A percentile compares a stretch with the other conserved stretches of the same genome.
These are phyloP conservation scores for Plasmodium inui DNA, from an alignment of 169 alveolate genomes.

Conservation along the genomic window DNA sequence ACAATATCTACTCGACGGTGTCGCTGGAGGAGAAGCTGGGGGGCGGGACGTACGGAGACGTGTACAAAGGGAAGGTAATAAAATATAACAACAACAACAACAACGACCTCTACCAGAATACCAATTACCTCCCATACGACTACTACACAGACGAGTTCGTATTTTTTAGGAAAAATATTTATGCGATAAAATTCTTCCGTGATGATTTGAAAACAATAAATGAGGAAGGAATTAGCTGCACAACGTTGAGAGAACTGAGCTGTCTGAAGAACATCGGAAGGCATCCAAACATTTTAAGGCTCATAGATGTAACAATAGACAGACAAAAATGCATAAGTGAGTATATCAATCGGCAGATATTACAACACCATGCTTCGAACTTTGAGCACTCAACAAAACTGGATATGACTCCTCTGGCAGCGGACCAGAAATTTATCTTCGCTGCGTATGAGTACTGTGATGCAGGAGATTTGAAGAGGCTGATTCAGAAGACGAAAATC, in stretches of 20 bases:
- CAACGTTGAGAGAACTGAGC: slow-evolving; percentile 90
- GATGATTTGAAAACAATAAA: slow-evolving; percentile 89
- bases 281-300: slow-evolving; percentile 84
- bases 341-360: slow-evolving; percentile 58
- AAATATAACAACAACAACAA: slow-evolving; percentile 36
- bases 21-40: slow-evolving; percentile 87
- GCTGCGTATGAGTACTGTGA: slow-evolving; percentile 90
- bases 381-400: slow-evolving; percentile 44
- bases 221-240: slow-evolving; percentile 91
- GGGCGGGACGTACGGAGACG: slow-evolving; percentile 94
- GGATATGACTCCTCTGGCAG: slow-evolving; percentile 55
- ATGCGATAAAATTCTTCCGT: slow-evolving; percentile 88
- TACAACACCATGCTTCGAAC: slow-evolving; percentile 66
- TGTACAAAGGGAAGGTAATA: slow-evolving; percentile 83
- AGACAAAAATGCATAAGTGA: slow-evolving; percentile 73
- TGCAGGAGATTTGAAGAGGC: slow-evolving; percentile 78
- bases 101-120: slow-evolving; percentile 41
- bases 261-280: slow-evolving; percentile 85
- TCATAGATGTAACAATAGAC: slow-evolving; percentile 84
- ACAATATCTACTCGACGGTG: slow-evolving; percentile 56
- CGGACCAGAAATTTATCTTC: slow-evolving; percentile 84
- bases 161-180: slow-evolving; percentile 67
- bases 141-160: slow-evolving; percentile 69
- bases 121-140: slow-evolving; percentile 51
- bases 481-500: slow-evolving; percentile 62